Percentiles rank a stretch among this genome's conserved stretches.
phyloP scores from a whole-genome alignment of 139 green algal species.

The Dunaliella sp. region DNA sequence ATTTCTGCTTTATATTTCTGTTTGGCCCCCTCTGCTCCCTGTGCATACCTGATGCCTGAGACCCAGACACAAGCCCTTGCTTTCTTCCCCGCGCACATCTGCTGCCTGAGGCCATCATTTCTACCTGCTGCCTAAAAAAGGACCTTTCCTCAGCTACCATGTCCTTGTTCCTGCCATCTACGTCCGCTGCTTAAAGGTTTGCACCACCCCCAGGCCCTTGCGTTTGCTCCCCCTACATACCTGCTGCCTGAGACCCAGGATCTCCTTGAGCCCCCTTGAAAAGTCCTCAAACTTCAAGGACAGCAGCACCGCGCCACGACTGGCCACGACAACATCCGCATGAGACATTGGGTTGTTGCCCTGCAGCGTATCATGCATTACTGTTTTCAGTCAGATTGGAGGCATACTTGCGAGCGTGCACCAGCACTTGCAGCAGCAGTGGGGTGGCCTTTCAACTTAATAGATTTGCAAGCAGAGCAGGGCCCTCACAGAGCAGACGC shows the following conservation, averaged over 20 bases:
- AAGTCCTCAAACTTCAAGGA: conserved; percentile 19
- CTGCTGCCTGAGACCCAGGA: conserved; percentile 28
- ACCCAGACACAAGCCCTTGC: too few species aligned
- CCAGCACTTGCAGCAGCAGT: neutral
- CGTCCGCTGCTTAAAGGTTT: too few species aligned
- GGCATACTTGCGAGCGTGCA: neutral
- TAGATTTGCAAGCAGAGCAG: too few species aligned
- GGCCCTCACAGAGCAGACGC: neutral
- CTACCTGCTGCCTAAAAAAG: too few species aligned
- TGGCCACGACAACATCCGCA: conserved; percentile 27
- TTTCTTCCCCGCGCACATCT: too few species aligned
- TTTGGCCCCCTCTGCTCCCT: too few species aligned
- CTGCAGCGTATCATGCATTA: too few species aligned
- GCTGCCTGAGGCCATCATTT: too few species aligned
- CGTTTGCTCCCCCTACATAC: neutral
- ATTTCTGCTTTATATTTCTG: too few species aligned
- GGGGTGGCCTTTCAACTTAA: neutral
- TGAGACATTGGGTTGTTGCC: conserved; percentile 1
- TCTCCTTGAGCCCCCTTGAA: conserved; percentile 18
- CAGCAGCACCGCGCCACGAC: conserved; percentile 16
- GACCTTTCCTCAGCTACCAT: too few species aligned
- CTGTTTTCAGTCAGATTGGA: neutral
- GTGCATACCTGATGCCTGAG: conserved; percentile 23
- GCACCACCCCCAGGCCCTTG: too few species aligned
- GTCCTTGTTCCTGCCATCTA: too few species aligned